phyloP scores from a whole-genome alignment of 2,329 filamentous ascomycete genomes.

The Colletotrichum destructivum region DNA sequence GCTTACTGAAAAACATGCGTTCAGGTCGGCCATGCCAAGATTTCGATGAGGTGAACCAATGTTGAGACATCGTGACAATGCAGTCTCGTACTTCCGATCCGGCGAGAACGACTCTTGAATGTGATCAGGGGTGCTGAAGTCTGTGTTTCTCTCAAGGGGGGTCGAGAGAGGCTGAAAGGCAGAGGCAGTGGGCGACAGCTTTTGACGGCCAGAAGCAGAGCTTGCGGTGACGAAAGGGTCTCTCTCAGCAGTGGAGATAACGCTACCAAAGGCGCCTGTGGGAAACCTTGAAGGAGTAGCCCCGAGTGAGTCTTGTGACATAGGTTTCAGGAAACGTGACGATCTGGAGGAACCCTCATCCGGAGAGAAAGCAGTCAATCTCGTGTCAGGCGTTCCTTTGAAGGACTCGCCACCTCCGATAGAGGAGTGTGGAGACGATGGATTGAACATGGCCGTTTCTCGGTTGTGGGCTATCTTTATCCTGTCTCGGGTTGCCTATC shows the following conservation, averaged over 20 bases:
- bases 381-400: slow-evolving; percentile 76
- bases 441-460: slow-evolving; percentile 51
- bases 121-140: neutral
- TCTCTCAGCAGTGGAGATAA: slow-evolving; percentile 53
- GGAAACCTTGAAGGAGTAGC: slow-evolving; percentile 47
- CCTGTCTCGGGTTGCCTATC: neutral
- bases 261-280: slow-evolving; percentile 46
- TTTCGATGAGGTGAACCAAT: slow-evolving; percentile 20
- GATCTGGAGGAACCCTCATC: slow-evolving; percentile 67
- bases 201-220: slow-evolving; percentile 52
- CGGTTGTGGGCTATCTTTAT: slow-evolving; percentile 21
- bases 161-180: slow-evolving; percentile 69
- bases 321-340: slow-evolving; percentile 53
- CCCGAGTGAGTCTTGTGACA: slow-evolving; percentile 51
- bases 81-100: neutral
- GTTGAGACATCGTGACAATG: slow-evolving; percentile 30
- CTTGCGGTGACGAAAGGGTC: slow-evolving; percentile 70
- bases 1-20: slow-evolving; percentile 62
- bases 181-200: slow-evolving; percentile 76
- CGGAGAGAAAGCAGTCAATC: slow-evolving; percentile 75
- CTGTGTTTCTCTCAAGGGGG: slow-evolving; percentile 29
- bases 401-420: slow-evolving; percentile 68
- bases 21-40: slow-evolving; percentile 55
- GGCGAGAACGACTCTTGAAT: neutral
- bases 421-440: slow-evolving; percentile 67